Percentiles rank a stretch among this genome's conserved stretches.
phyloP scores from a whole-genome alignment of 352 stramenopile species.

The Phytophthora niederhauseri region DNA sequence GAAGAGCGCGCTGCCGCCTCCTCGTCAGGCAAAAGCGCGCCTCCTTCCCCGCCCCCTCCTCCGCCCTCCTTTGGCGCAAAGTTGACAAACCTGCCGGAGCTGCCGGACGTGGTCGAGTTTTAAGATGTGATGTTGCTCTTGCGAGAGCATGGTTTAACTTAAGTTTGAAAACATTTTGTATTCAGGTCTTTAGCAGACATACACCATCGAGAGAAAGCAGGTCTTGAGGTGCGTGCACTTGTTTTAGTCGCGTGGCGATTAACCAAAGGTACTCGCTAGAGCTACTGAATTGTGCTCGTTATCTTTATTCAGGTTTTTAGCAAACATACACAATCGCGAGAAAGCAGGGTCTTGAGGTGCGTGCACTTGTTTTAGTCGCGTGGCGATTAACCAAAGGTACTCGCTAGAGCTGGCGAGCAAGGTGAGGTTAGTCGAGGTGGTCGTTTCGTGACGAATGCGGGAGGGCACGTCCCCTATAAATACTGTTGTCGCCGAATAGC shows the following conservation, averaged over 20 bases:
- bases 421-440: background rate
- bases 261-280: background rate
- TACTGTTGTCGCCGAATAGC: slow-evolving; percentile 8
- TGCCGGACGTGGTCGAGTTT: slow-evolving; percentile 63
- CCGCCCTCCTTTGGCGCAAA: slow-evolving; percentile 21
- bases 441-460: slow-evolving; percentile 23
- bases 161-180: slow-evolving; percentile 29
- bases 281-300: too few species aligned
- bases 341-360: background rate
- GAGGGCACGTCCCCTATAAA: slow-evolving; percentile 11
- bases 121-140: slow-evolving; percentile 28
- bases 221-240: background rate
- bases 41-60: slow-evolving; percentile 20
- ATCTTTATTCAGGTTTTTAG: background rate
- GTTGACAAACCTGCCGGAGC: slow-evolving; percentile 47
- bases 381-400: background rate
- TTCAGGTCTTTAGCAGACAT: background rate
- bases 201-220: background rate
- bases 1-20: slow-evolving; percentile 34
- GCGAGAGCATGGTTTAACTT: slow-evolving; percentile 37
- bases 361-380: background rate
- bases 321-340: background rate
- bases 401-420: too few species aligned
- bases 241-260: background rate
- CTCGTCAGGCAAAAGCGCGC: slow-evolving; percentile 26